phyloP scores from a whole-genome alignment of 441 rosid genomes.

The Pelargonium cotyledonis region DNA sequence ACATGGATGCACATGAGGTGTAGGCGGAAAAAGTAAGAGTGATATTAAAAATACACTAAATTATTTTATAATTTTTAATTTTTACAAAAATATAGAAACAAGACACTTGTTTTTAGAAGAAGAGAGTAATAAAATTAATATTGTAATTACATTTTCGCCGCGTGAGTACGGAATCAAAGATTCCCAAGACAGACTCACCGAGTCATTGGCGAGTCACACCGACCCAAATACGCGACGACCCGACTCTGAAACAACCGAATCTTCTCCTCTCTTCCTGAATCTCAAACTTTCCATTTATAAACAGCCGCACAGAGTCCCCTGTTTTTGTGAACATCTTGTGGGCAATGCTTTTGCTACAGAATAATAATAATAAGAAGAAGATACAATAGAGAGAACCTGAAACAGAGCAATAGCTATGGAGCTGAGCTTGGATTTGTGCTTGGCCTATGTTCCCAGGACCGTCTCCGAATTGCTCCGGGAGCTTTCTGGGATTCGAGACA shows the following conservation, averaged over 20 bases:
- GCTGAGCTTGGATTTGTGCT: slow-evolving; percentile 38
- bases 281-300: slow-evolving; percentile 13
- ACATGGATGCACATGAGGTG: too few species aligned
- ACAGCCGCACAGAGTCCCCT: slow-evolving; percentile 5
- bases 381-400: slow-evolving; percentile 17
- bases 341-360: slow-evolving; percentile 9
- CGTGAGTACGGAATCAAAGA: not conserved
- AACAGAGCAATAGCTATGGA: slow-evolving; percentile 30
- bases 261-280: slow-evolving; percentile 35
- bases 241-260: slow-evolving; percentile 32
- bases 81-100: too few species aligned
- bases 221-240: slow-evolving; percentile 42
- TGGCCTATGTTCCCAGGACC: slow-evolving; percentile 30
- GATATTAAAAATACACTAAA: too few species aligned
- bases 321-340: slow-evolving; percentile 23
- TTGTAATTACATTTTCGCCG: not conserved
- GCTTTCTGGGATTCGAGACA: slow-evolving; percentile 28
- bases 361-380: not conserved
- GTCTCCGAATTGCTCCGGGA: slow-evolving; percentile 33
- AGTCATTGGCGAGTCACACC: slow-evolving; percentile 7
- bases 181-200: slow-evolving; percentile 20
- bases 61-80: too few species aligned
- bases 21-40: too few species aligned
- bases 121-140: not conserved
- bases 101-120: not conserved